Evolutionary conservation across 805 yeast species (phyloP).

Genomic region (Pichia nanzhaoensis): DNA sequence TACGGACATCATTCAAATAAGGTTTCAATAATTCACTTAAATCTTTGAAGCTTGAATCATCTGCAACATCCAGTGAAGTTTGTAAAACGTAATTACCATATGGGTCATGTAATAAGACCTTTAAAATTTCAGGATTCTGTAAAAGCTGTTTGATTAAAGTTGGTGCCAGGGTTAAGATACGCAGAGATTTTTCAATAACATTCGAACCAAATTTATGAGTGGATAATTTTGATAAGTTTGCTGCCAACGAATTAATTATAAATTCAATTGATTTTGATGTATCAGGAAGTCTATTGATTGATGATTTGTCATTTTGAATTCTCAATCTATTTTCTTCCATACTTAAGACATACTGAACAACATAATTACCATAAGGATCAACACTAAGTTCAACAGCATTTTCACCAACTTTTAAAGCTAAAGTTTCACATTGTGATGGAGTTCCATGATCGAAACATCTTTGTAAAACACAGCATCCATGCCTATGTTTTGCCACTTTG

Average conservation of each 20-base stretch:
- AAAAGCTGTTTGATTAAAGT: conserved; percentile 40
- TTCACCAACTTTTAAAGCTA: conserved; percentile 62
- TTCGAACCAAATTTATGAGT: conserved; percentile 57
- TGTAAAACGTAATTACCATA: conserved; percentile 56
- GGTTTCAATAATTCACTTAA: conserved; percentile 62
- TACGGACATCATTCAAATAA: conserved; percentile 67
- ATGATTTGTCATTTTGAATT: conserved; percentile 22
- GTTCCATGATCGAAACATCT: conserved; percentile 90
- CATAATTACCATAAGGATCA: conserved; percentile 97
- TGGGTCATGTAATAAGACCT: conserved; percentile 46
- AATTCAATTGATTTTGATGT: conserved; percentile 26
- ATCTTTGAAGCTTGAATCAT: conserved; percentile 42
- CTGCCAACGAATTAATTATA: conserved; percentile 27
- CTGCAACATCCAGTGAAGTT: conserved; percentile 52
- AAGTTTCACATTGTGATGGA: conserved; percentile 54
- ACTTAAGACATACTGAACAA: conserved; percentile 79
- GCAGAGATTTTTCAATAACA: conserved; percentile 50
- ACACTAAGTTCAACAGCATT: conserved; percentile 64
- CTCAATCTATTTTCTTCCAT: conserved; percentile 32
- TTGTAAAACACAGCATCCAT: conserved; percentile 96
- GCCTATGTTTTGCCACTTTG: conserved; percentile 88
- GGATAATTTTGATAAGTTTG: conserved; percentile 34
- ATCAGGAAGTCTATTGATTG: conserved; percentile 23
- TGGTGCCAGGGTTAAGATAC: conserved; percentile 41
- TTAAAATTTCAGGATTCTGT: conserved; percentile 29